Evolutionary conservation across 257 asterid species (phyloP).

Genomic region (Nicotiana benthamiana): DNA sequence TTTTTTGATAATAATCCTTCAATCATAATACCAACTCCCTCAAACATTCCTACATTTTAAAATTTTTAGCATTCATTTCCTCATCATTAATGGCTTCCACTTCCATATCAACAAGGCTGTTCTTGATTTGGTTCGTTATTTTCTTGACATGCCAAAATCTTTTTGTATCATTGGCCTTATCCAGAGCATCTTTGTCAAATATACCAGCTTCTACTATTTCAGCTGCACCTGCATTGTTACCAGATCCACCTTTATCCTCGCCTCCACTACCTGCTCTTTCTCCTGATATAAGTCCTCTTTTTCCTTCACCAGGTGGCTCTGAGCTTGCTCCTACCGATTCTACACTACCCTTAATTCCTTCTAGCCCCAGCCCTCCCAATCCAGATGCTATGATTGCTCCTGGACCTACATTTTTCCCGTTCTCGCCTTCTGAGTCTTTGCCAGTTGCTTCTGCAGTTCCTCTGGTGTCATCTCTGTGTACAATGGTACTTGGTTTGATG

Average conservation of each 20-base stretch:
- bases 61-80: constrained; percentile 1
- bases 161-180: constrained; percentile 4
- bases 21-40: not conserved
- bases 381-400: constrained; percentile 57
- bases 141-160: constrained; percentile 10
- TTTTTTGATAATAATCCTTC: not conserved
- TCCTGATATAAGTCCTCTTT: constrained; percentile 69
- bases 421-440: constrained; percentile 35
- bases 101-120: not conserved
- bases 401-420: constrained; percentile 34
- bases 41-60: not conserved
- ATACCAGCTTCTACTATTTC: constrained; percentile 64
- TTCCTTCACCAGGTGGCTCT: constrained; percentile 72
- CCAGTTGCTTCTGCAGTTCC: constrained; percentile 40
- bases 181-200: not conserved
- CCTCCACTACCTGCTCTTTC: constrained; percentile 42
- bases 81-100: constrained; percentile 44
- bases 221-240: constrained; percentile 76
- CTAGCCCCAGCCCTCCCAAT: constrained; percentile 92
- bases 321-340: constrained; percentile 68
- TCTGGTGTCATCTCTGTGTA: constrained; percentile 11
- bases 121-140: constrained; percentile 14
- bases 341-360: constrained; percentile 61
- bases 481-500: constrained; percentile 12
- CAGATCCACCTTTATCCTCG: constrained; percentile 47